A percentile compares a stretch with the other conserved stretches of the same genome.
phyloP scores from a whole-genome alignment of 805 yeast species.

The Candida quercuum region DNA sequence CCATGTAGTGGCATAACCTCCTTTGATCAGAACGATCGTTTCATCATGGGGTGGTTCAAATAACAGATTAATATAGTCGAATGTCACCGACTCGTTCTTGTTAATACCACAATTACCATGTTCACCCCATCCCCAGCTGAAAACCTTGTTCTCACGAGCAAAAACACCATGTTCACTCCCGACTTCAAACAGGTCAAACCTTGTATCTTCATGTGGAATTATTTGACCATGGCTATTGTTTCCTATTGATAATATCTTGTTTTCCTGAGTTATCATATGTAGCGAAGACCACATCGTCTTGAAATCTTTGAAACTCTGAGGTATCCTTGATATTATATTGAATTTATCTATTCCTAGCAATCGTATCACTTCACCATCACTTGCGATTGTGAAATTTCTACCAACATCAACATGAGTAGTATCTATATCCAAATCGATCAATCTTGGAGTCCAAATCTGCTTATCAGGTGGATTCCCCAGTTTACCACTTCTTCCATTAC shows the following conservation, averaged over 20 bases:
- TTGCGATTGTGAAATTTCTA: slow-evolving; percentile 49
- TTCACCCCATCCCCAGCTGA: slow-evolving; percentile 98
- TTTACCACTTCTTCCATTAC: slow-evolving; percentile 61
- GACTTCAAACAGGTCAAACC: slow-evolving; percentile 28
- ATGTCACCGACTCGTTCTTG: slow-evolving; percentile 13
- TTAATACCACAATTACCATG: slow-evolving; percentile 86
- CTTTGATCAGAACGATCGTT: slow-evolving; percentile 32
- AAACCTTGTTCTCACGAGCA: slow-evolving; percentile 29
- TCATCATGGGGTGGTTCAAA: slow-evolving; percentile 27
- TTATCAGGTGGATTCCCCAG: slow-evolving; percentile 20
- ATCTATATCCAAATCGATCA: background rate
- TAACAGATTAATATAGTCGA: slow-evolving; percentile 32
- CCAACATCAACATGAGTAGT: slow-evolving; percentile 33
- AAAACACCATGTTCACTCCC: slow-evolving; percentile 90
- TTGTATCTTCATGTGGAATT: slow-evolving; percentile 20
- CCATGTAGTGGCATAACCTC: slow-evolving; percentile 74
- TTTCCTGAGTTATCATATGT: slow-evolving; percentile 36
- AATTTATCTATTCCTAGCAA: slow-evolving; percentile 33
- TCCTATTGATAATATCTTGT: slow-evolving; percentile 50
- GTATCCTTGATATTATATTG: slow-evolving; percentile 5
- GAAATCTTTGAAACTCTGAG: slow-evolving; percentile 19
- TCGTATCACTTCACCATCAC: slow-evolving; percentile 17
- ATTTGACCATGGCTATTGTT: slow-evolving; percentile 75
- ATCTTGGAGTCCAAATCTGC: slow-evolving; percentile 14
- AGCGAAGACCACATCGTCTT: slow-evolving; percentile 77